These are phyloP conservation scores for Juglanconis sp. DNA, from an alignment of 2,329 filamentous ascomycete species.

Conservation along the genomic window DNA sequence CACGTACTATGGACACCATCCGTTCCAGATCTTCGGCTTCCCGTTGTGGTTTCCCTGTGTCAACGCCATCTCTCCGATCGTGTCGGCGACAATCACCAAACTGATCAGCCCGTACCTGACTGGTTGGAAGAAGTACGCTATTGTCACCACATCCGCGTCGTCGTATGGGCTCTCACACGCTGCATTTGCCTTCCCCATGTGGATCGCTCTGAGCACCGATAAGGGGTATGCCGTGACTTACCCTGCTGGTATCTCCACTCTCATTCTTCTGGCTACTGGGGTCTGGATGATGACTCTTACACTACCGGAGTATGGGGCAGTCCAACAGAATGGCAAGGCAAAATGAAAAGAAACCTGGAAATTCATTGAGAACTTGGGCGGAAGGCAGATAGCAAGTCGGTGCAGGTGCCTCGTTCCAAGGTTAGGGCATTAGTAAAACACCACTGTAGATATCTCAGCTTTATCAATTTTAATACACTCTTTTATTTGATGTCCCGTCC, in stretches of 20 bases:
- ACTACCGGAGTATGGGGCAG: not conserved
- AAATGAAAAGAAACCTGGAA: no score
- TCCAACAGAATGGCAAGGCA: not conserved
- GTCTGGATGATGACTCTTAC: constrained; percentile 1
- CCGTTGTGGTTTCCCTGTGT: not conserved
- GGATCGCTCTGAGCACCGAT: not conserved
- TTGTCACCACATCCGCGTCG: not conserved
- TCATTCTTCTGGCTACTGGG: not conserved
- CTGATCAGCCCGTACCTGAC: not conserved
- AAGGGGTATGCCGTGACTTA: not conserved
- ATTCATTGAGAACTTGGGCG: no score
- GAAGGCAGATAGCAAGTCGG: no score
- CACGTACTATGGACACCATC: not conserved
- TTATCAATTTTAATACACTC: no score
- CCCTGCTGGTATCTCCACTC: not conserved
- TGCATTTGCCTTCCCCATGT: not conserved
- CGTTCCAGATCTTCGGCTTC: not conserved
- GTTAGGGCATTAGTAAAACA: no score
- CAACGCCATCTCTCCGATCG: not conserved
- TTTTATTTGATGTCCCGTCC: no score
- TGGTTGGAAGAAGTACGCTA: not conserved
- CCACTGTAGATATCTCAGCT: no score
- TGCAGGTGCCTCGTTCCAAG: no score
- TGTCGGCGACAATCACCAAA: not conserved
- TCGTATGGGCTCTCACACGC: not conserved